phyloP scores from a whole-genome alignment of 225 moss, liverwort and hornwort genomes.

The Anthoceros angustus region DNA sequence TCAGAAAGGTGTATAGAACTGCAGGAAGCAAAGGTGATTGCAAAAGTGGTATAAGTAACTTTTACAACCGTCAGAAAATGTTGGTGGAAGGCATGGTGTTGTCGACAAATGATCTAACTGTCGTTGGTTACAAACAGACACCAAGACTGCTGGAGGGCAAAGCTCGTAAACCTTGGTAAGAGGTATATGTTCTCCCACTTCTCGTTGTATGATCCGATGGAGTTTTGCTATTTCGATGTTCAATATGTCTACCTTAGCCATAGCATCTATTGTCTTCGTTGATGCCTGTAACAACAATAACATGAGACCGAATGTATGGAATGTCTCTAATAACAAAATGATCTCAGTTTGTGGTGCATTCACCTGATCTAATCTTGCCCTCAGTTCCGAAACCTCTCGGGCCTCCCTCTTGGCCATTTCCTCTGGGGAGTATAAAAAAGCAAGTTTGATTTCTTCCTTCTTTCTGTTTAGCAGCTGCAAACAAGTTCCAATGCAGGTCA shows the following conservation, averaged over 20 bases:
- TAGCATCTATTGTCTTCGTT: slow-evolving; percentile 49
- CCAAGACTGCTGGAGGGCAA: neutral
- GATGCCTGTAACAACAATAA: slow-evolving; percentile 67
- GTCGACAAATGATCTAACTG: neutral
- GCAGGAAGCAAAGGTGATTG: neutral
- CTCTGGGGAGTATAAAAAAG: neutral
- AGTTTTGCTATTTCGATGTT: slow-evolving; percentile 48
- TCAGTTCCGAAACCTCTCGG: neutral
- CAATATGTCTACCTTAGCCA: slow-evolving; percentile 48
- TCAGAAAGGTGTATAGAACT: neutral
- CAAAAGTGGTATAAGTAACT: no score
- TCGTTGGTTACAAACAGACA: neutral
- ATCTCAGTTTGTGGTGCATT: neutral
- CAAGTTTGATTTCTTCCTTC: neutral
- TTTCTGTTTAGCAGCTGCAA: neutral
- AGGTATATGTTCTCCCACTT: slow-evolving; percentile 82
- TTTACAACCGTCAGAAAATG: no score
- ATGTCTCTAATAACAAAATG: no score
- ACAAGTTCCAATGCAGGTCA: no score
- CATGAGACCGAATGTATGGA: no score
- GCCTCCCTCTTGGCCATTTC: neutral
- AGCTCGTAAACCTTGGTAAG: slow-evolving; percentile 37
- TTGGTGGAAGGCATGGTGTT: no score
- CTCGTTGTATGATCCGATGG: slow-evolving; percentile 53
- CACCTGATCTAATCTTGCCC: neutral